phyloP scores from a whole-genome alignment of 2,329 filamentous ascomycete species.

The Exophiala xenobiotica region DNA sequence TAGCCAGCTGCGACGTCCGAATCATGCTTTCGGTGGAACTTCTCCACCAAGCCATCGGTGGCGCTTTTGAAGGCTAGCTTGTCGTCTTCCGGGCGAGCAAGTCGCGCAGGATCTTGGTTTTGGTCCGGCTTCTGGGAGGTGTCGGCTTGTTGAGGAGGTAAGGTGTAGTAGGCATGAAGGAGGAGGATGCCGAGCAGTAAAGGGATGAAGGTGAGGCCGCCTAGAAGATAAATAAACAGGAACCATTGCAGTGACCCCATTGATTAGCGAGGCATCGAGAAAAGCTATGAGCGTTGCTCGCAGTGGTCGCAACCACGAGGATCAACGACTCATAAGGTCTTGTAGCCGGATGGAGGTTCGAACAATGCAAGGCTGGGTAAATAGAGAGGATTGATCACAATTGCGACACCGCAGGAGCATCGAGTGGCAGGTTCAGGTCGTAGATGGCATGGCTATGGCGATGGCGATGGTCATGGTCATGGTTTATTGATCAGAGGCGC shows the following conservation, averaged over 20 bases:
- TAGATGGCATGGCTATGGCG: too few species aligned
- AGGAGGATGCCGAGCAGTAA: constrained; percentile 63
- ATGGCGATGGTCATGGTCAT: too few species aligned
- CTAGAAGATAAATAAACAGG: constrained; percentile 75
- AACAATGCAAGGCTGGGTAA: too few species aligned
- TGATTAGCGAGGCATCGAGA: constrained; percentile 19
- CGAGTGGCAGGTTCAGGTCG: too few species aligned
- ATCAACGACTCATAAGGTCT: too few species aligned
- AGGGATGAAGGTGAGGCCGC: constrained; percentile 84
- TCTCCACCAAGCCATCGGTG: constrained; percentile 59
- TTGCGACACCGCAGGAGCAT: too few species aligned
- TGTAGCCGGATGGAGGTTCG: too few species aligned
- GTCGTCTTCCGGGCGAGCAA: constrained; percentile 61
- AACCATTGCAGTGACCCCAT: constrained; percentile 45
- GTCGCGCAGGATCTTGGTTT: constrained; percentile 41
- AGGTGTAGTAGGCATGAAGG: constrained; percentile 66
- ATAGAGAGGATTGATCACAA: too few species aligned
- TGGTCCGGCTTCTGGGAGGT: neutral
- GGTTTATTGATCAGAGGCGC: too few species aligned
- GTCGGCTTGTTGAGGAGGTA: constrained; percentile 48
- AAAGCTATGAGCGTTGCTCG: neutral
- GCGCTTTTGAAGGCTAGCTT: constrained; percentile 61
- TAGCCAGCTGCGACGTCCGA: constrained; percentile 83
- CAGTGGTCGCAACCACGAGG: constrained; percentile 1
- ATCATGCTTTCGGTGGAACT: constrained; percentile 62